Evolutionary conservation across 805 yeast species (phyloP), one percentile per base, ranked within the genome.

Genomic region (Kuraishia cidri): DNA sequence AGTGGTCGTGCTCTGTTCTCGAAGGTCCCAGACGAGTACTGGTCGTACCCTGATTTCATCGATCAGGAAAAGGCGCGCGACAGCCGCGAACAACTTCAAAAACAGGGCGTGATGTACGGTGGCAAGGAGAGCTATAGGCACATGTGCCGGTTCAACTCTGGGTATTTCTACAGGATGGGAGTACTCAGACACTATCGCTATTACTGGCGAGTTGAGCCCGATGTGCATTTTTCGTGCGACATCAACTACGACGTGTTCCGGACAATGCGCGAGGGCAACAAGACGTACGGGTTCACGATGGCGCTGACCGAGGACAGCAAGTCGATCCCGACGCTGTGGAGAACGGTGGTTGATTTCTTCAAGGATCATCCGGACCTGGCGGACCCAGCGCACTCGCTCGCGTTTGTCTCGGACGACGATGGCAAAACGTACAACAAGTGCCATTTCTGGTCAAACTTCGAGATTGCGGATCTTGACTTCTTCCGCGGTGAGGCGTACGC

Each of bases 371-470:
- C 62, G 47, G 60, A 61, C n/a, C 52, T 62, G 29, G 53, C 51
- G 32, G 60, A 63, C 25, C 44, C 57, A 27, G 39, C 62, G 41
- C 60, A 63, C 44, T 53, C 63, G 42, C 37, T 69, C 45, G 52
- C 50, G 18, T 60, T 64, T 50, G 48, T 65, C 14, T 63, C 68
- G 24, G 55, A 57, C 35, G 69, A 69, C 43, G 41, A 48, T 7
- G 66, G 74, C 26, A 56, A 58, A 4, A 47, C 62, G 5, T 72
- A 67, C 48, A 72, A 72, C 45, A 56, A 64, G 8, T 72, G 79
- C 46, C 79, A 75, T 48, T 69, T 69, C 54, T 73, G 78, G 79
- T 69, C 79, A 23, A 79, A 78, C 58, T 79, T 78, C 46, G 86
- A 79, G 50, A 65, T 79, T 32, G 85, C 75, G 14, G 60, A 63